phyloP scores from a whole-genome alignment of 306 rosid species.

The Lathyrus sativus region DNA sequence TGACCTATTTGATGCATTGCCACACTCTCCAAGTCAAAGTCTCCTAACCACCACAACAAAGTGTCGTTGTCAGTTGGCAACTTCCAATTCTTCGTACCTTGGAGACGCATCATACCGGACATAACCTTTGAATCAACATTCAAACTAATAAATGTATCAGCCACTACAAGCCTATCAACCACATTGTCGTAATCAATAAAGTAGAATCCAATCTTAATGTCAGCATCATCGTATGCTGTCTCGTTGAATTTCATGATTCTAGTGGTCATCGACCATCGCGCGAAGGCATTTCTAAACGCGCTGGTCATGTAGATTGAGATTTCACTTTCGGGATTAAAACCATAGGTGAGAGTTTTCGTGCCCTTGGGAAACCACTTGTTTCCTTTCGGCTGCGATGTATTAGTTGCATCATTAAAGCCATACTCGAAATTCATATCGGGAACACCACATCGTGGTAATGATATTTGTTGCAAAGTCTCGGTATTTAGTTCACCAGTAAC shows the following conservation, averaged over 20 bases:
- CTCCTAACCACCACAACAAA: neutral
- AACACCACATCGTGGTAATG: slow-evolving; percentile 2
- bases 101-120: neutral
- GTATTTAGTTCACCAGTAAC: neutral
- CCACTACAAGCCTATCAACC: neutral
- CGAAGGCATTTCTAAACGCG: neutral
- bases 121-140: neutral
- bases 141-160: neutral
- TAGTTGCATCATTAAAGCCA: neutral
- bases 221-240: neutral
- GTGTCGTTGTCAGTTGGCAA: neutral
- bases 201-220: slow-evolving; percentile 27
- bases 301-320: neutral
- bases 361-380: neutral
- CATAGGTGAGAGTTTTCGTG: neutral
- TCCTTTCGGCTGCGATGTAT: neutral
- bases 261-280: neutral
- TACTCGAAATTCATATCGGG: neutral
- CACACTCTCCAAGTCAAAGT: neutral
- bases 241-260: neutral
- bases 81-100: neutral
- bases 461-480: neutral
- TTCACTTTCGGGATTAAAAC: neutral
- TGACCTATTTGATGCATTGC: slow-evolving; percentile 4
- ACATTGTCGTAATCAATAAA: neutral